Evolutionary conservation across 2,329 filamentous ascomycete genomes (phyloP).

Genomic region (Rhinocladiella mackenziei): DNA sequence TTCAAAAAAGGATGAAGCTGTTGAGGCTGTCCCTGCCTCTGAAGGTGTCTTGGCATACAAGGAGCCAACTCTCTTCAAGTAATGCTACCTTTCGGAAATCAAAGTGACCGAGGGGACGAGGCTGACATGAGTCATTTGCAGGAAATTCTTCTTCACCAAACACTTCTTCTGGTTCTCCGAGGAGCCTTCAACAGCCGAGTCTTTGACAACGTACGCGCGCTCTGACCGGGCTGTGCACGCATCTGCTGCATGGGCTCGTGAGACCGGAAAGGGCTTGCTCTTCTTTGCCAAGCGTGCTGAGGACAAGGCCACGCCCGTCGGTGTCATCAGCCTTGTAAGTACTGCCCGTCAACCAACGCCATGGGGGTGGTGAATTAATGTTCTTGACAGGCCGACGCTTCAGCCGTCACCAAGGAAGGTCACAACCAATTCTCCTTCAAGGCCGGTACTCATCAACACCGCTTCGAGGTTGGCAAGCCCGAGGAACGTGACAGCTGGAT

Average conservation of each 20-base stretch:
- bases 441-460: slow-evolving; percentile 83
- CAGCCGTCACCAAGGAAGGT: slow-evolving; percentile 72
- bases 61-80: slow-evolving; percentile 85
- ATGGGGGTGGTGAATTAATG: slow-evolving; percentile 28
- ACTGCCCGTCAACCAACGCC: slow-evolving; percentile 45
- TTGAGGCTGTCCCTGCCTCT: slow-evolving; percentile 64
- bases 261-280: slow-evolving; percentile 92
- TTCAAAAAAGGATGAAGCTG: slow-evolving; percentile 43
- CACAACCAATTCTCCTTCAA: slow-evolving; percentile 80
- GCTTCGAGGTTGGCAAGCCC: slow-evolving; percentile 73
- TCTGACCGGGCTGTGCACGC: slow-evolving; percentile 82
- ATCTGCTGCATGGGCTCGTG: slow-evolving; percentile 79
- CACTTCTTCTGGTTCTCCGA: slow-evolving; percentile 85
- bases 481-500: slow-evolving; percentile 92
- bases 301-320: slow-evolving; percentile 75
- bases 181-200: slow-evolving; percentile 68
- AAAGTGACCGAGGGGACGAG: neutral
- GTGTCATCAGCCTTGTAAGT: slow-evolving; percentile 80
- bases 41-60: slow-evolving; percentile 89
- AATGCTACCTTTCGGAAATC: slow-evolving; percentile 40
- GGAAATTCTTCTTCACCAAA: slow-evolving; percentile 86
- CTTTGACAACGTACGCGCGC: slow-evolving; percentile 73
- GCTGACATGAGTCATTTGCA: slow-evolving; percentile 36
- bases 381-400: slow-evolving; percentile 55
- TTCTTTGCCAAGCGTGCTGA: slow-evolving; percentile 81